Base-by-base conservation (phyloP, 1,284 basidiomycete genomes). In the Cerioporus squamosus region DNA sequence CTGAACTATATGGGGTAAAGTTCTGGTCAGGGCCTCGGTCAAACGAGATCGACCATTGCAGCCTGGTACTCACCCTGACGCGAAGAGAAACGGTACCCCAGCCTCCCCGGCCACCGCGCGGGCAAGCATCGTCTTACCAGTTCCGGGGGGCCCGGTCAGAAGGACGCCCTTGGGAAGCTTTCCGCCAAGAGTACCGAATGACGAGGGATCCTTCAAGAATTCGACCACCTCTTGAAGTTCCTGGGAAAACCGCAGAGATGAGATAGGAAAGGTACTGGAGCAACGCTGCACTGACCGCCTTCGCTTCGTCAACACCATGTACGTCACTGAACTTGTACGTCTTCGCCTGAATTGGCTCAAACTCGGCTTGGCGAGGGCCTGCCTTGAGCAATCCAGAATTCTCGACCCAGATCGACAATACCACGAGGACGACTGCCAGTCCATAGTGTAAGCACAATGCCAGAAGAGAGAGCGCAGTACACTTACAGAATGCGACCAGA, bases 61-160 rank as follows among this genome's bases (percentile, higher is more conserved):
- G 10, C 33, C 12, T 7, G 33, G 14, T 51, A 68, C 80, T 66
- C 67, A 88, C 86, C 91, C 91, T 44, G 91, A 93, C 44, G 92
- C 89, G 68, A 91, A 94, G 73, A 95, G 88, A 79, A 95, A 95
- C 2, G 93, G 92, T 15, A 98, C 95, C 43, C 93, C 97, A 12
- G 97, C 97, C 77, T 99, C 96, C 53, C 97, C 97, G 15, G 97
- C 97, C 6, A 98, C 93, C 12, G 97, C 97, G 59, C 96, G 83
- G 3, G 97, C 97, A 14, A 99, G 82, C 82, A 98, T 87, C 1
- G 97, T 99, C 80, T 98, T 98, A 72, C 97, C 97, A 20, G 97
- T 98, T 67, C 96, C 94, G 26, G 92, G 92, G 31, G 90, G 87
- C 36, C 94, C 94, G 24, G 93, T 96, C 43, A 97, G 82, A 10